Base-by-base conservation (phyloP, 176 grass and related monocot species). In the Juncus inflexus region DNA sequence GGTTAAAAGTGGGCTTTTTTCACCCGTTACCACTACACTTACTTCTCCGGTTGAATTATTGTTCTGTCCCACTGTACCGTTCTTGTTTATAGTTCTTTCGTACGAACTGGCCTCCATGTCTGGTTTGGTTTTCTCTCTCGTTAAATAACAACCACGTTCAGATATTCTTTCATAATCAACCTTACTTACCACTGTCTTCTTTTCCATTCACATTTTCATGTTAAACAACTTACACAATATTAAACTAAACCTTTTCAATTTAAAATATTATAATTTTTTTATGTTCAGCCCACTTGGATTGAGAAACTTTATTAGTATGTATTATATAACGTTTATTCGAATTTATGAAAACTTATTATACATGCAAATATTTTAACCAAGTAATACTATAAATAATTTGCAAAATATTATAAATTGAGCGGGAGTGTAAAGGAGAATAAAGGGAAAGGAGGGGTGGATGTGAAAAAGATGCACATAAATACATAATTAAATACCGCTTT, bases 401-500 rank as follows among this genome's bases (percentile, higher is more conserved):
- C 16, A 15, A 15, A 36, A 60, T 28, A 5, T 3, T 9, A 40
- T 39, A 40, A 64, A 4, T 9, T 15, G 45, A 19, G 35, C 15
- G 3, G 40, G 40, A 35, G 40, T 3, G 5, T 41, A 39, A 69
- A 8, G 1, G 3, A 19, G 9, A 69, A 57, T 40, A n/a, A 9
- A 41, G 12, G 41, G 56, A 69, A 0, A 13, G 28, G 15, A 69
- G 35, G 66, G 6, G 67, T 40, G 28, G 14, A 6, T 56, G 28
- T n/a, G 39, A 41, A 59, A 38, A 68, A 40, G 7, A 2, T 56
- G n/a, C 7, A 15, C 6, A 58, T 58, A 58, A 70, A 70, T 70
- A 58, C 6, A 58, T 58, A 58, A 70, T 56, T 70, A 70, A 70
- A 70, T 70, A 42, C 67, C 52, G 13, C 53, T 58, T 70, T 70